Evolutionary conservation across 441 rosid species (phyloP).

Genomic region (Omphalea diandra): DNA sequence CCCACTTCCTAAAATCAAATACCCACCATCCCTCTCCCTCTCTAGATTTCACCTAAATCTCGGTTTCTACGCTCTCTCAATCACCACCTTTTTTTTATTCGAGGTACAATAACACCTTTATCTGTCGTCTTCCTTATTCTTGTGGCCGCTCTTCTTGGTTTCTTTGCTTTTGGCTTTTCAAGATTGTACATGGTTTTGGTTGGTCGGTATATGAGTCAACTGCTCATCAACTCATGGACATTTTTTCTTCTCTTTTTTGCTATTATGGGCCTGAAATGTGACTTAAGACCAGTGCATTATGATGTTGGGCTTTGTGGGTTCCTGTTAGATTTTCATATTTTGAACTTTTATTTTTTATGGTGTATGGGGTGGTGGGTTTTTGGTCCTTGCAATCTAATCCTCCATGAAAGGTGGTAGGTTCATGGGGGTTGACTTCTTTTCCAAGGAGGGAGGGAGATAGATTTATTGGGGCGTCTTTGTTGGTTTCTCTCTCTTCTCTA

Average conservation of each 20-base stretch:
- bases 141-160: background rate
- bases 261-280: constrained; percentile 28
- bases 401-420: constrained; percentile 75
- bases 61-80: constrained; percentile 31
- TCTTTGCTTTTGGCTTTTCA: constrained; percentile 10
- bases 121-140: background rate
- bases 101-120: constrained; percentile 18
- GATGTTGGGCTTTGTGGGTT: constrained; percentile 32
- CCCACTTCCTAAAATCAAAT: constrained; percentile 17
- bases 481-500: constrained; percentile 16
- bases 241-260: too few species aligned
- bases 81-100: too few species aligned
- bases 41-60: constrained; percentile 27
- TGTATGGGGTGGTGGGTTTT: constrained; percentile 8
- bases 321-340: constrained; percentile 25
- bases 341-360: constrained; percentile 10
- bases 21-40: too few species aligned
- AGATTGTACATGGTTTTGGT: constrained; percentile 23
- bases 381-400: constrained; percentile 17
- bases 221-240: constrained; percentile 23
- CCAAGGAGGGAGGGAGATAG: constrained; percentile 14
- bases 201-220: constrained; percentile 10
- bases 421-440: constrained; percentile 72
- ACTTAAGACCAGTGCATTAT: background rate
- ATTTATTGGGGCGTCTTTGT: constrained; percentile 26